Evolutionary conservation across 2,329 filamentous ascomycete genomes (phyloP).

Genomic region (Dothistroma pini): DNA sequence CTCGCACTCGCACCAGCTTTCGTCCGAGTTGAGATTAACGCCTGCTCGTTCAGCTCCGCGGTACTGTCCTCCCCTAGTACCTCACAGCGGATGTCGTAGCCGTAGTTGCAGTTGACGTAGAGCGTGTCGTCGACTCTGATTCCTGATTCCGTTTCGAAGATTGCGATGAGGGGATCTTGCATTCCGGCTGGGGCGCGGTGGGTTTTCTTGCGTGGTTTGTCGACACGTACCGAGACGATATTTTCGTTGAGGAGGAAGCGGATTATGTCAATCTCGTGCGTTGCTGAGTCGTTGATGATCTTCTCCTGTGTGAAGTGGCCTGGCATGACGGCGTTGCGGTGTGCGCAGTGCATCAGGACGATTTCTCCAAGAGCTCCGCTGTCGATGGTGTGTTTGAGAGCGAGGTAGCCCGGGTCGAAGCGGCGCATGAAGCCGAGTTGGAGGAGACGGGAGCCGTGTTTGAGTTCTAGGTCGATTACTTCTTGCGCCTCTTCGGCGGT

Average conservation of each 20-base stretch:
- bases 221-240: background rate
- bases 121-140: background rate
- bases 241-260: constrained; percentile 1
- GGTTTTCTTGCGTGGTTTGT: background rate
- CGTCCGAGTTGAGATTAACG: background rate
- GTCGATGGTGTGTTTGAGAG: background rate
- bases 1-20: background rate
- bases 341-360: background rate
- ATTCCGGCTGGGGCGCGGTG: background rate
- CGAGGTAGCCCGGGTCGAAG: constrained; percentile 1
- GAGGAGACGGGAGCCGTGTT: background rate
- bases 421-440: constrained; percentile 3
- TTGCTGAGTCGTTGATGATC: constrained; percentile 1
- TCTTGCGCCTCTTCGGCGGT: background rate
- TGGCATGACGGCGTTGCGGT: background rate
- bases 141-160: background rate
- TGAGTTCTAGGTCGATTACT: background rate
- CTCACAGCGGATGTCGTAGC: constrained; percentile 5
- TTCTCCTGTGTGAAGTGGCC: background rate
- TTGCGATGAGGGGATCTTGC: background rate
- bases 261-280: constrained; percentile 2
- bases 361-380: background rate
- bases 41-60: constrained; percentile 2
- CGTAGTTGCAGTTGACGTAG: constrained; percentile 1
- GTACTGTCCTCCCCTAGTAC: background rate